Base-by-base conservation (phyloP, 139 green algal species). In the Chlorella sp. region DNA sequence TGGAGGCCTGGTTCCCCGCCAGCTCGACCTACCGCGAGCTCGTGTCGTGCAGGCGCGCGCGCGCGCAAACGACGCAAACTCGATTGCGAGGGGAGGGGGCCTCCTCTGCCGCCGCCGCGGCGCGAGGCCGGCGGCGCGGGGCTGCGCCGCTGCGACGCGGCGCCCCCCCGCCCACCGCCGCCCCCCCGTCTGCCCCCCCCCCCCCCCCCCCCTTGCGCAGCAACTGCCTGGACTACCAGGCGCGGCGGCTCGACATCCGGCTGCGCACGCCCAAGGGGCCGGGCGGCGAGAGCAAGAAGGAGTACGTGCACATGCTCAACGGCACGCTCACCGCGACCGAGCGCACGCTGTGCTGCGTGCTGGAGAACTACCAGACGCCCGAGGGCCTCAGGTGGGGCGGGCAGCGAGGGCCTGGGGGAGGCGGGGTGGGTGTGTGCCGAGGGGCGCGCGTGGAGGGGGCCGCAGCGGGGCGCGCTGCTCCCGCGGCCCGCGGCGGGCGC, bases 251-350 rank as follows among this genome's bases (percentile, higher is more conserved):
- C 33, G 94, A 98, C 53, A 89, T 95, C 25, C 81, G 94, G 62
- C 67, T 94, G 62, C 86, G 93, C 35, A 84, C 72, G 2, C 76
- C 77, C 35, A 92, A 94, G 86, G 73, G 43, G 31, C 77, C 84
- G 25, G 90, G 73, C 19, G 86, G 73, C 8, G 92, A 94, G 65
- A 70, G 75, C 60, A 88, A 93, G 75, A 96, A 97, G 79, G 82
- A 91, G 31, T 97, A 94, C 71, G 94, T 98, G 71, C 96, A 99
- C 92, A 94, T 99, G 91, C 88, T 99, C 53, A 99, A 99, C 87
- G 88, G 71, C 69, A n/a, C n/a, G n/a, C 56, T 63, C 9, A 93
- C 91, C 9, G 96, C 96, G 31, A 99, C 96, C 15, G 92, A 98
- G 87, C 89, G 96, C 70, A 98, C 96, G 3, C 78, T 99, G 56